Base-by-base conservation (phyloP, 106 monocot genomes). In the Phalaenopsis equestris region DNA sequence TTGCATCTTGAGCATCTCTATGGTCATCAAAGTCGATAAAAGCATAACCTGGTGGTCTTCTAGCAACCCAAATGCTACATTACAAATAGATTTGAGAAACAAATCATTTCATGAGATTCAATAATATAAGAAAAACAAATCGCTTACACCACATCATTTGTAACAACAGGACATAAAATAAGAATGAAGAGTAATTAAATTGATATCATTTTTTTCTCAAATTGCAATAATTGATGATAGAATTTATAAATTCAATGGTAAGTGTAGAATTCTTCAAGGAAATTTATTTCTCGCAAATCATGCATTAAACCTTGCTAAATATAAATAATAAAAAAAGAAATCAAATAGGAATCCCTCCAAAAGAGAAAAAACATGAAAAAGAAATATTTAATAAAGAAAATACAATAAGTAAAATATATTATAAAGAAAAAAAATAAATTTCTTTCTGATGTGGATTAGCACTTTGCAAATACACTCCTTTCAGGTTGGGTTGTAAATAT, bases 41-140 rank as follows among this genome's bases (percentile, higher is more conserved):
- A 72, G 92, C 92, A 87, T 87, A 92, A 48, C 92, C 92, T 16
- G 92, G 92, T 80, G 92, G 92, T 65, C 86, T 89, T 81, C 92
- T 87, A 42, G 92, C 92, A 74, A 92, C 92, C 92, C 92, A 92
- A 47, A 92, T 87, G 82, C 92, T 92, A 83, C 82, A 86, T 58
- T 67, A 80, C 14, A 74, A 6, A 43, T 74, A 9, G 42, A 5
- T 23, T 18, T 74, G 19, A 74, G 74, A 74, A 17, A 41, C 17
- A 74, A 72, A 43, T 74, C 43, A 42, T 36, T 17, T 74, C 74
- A 45, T 70, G 4, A 12, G 6, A 74, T 43, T 42, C 3, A 74
- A 42, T 19, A 38, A 74, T 43, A 42, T 36, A 74, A 74, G 74
- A 74, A 74, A 38, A 12, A 6, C 2, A 70, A 70, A 11, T 18